Evolutionary conservation across 495 filamentous ascomycete species (phyloP).

Genomic region (Penicillium angulare): DNA sequence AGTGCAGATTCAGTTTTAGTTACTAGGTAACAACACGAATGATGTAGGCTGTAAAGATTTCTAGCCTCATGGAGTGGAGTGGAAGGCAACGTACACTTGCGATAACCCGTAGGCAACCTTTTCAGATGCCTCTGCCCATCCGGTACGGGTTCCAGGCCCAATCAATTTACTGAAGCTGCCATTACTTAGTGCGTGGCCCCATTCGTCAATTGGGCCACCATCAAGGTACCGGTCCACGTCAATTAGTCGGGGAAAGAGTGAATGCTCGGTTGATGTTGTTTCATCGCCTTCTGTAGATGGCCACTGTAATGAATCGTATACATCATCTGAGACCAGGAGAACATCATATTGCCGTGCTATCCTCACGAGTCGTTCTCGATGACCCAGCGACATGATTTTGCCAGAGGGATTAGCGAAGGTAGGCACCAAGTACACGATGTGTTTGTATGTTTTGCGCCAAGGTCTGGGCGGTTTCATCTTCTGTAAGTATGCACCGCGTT

Average conservation of each 20-base stretch:
- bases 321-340: slow-evolving; percentile 80
- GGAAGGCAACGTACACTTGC: slow-evolving; percentile 51
- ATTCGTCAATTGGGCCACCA: slow-evolving; percentile 53
- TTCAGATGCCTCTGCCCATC: slow-evolving; percentile 75
- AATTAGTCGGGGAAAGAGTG: slow-evolving; percentile 65
- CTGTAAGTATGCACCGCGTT: slow-evolving; percentile 23
- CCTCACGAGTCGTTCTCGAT: slow-evolving; percentile 59
- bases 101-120: slow-evolving; percentile 66
- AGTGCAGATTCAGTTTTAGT: no score
- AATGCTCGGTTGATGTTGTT: slow-evolving; percentile 29
- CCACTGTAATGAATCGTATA: slow-evolving; percentile 88
- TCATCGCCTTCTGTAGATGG: slow-evolving; percentile 33
- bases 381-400: slow-evolving; percentile 64
- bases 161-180: slow-evolving; percentile 82
- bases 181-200: slow-evolving; percentile 77
- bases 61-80: neutral
- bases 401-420: slow-evolving; percentile 81
- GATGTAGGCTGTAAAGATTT: no score
- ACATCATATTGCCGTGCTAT: slow-evolving; percentile 74
- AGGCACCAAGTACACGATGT: slow-evolving; percentile 80
- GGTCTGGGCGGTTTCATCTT: slow-evolving; percentile 40
- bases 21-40: no score
- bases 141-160: slow-evolving; percentile 74
- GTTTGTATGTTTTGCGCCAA: slow-evolving; percentile 70
- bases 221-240: slow-evolving; percentile 70